Percentiles rank a stretch among this genome's conserved stretches.
phyloP scores from a whole-genome alignment of 306 rosid genomes.

The Ormosia semicastrata region DNA sequence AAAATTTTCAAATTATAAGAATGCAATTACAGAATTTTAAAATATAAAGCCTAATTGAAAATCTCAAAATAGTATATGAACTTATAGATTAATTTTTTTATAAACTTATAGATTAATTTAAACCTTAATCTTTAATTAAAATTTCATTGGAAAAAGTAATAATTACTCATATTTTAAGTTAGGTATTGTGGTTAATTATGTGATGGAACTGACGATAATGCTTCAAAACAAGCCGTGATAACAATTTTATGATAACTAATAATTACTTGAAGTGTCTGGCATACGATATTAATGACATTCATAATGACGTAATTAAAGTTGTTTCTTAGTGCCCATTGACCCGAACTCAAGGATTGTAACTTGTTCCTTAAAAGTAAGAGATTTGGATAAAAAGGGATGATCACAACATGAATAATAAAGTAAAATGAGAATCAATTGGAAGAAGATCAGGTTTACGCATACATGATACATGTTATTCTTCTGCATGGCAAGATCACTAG shows the following conservation, averaged over 20 bases:
- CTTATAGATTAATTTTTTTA: no score
- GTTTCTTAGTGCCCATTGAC: constrained; percentile 20
- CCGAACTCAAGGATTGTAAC: neutral
- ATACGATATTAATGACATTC: neutral
- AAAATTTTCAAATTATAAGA: no score
- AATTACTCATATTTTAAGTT: neutral
- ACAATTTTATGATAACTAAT: neutral
- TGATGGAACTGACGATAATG: constrained; percentile 10
- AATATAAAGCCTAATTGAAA: no score
- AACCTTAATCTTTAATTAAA: neutral
- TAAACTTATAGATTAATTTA: no score
- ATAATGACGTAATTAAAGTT: constrained; percentile 24
- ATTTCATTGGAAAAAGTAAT: neutral
- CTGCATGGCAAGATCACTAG: constrained; percentile 17
- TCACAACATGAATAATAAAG: neutral
- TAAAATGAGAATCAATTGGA: neutral
- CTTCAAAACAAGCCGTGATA: neutral
- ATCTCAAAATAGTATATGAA: no score
- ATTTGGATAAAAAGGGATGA: constrained; percentile 4
- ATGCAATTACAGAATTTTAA: no score
- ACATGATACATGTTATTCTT: neutral
- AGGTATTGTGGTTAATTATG: constrained; percentile 3
- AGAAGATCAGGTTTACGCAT: neutral
- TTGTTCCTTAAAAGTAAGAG: constrained; percentile 7
- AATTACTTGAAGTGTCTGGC: neutral